Evolutionary conservation across 75 land plant genomes (phyloP), one percentile per base, ranked within the genome.

Genomic region (Larix kaempferi): DNA sequence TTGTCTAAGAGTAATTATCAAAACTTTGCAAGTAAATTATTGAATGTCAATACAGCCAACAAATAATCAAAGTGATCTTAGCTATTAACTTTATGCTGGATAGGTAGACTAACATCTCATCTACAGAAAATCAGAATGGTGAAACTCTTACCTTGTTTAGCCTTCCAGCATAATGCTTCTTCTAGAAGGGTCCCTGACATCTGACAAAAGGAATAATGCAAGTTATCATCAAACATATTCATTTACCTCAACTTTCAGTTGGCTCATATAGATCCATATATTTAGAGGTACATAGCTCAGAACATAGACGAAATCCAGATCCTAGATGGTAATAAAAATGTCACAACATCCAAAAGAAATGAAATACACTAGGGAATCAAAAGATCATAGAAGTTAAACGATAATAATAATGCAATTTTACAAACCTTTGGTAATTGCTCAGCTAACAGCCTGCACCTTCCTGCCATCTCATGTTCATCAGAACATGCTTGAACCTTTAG

Each of bases 401-500:
- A 56, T 67, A 37, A 16, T 59, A 26, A 62, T 1, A 64, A 23
- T 14, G 16, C 2, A 56, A 33, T 37, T 1, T 73, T 19, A 13
- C 82, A 41, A 13, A 82, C 91, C 86, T 84, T 89, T n/a, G 86
- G 73, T 33, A 89, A 58, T 77, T 66, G 58, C 26, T 84, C 74
- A 39, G 80, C 61, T 39, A 89, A 71, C 57, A 89, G 56, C 61
- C 39, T 19, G 83, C 82, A 81, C 80, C 80, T 87, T 26, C 27
- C 64, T 17, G 71, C 81, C 33, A 81, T 39, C 55, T 60, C 58
- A 22, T 84, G 82, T 55, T 33, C 75, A 19, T 72, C 41, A 5
- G 85, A 84, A 57, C 83, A 84, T n/a, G 88, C 74, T 74, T 84
- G 82, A 4, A 74, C 73, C 91, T 89, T 78, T 56, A 60, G 22